phyloP scores from a whole-genome alignment of 257 asterid species.

The Solanum chmielewskii region DNA sequence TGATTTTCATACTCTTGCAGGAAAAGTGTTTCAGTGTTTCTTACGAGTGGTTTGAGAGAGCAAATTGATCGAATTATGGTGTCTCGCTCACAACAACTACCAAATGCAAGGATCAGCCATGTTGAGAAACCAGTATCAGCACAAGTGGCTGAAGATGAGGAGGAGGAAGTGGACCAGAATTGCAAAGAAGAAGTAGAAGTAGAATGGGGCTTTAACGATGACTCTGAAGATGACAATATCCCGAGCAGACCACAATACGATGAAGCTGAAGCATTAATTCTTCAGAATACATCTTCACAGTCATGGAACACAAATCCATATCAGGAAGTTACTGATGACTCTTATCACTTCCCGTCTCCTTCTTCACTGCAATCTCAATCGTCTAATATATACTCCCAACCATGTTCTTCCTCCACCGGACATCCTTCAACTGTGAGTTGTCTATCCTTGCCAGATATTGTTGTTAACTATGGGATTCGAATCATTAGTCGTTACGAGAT shows the following conservation, averaged over 20 bases:
- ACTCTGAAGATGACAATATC: slow-evolving; percentile 29
- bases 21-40: slow-evolving; percentile 64
- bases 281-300: slow-evolving; percentile 13
- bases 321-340: slow-evolving; percentile 27
- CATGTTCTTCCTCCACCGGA: slow-evolving; percentile 15
- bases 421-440: slow-evolving; percentile 49
- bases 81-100: slow-evolving; percentile 35
- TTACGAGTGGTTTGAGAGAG: slow-evolving; percentile 54
- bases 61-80: slow-evolving; percentile 51
- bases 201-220: slow-evolving; percentile 5
- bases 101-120: background rate
- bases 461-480: background rate
- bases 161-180: background rate
- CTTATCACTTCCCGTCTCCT: slow-evolving; percentile 29
- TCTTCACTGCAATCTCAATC: slow-evolving; percentile 32
- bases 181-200: background rate
- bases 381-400: slow-evolving; percentile 20
- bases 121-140: background rate
- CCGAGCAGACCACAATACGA: slow-evolving; percentile 19
- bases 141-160: background rate
- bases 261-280: slow-evolving; percentile 20
- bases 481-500: background rate
- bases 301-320: slow-evolving; percentile 33
- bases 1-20: slow-evolving; percentile 25
- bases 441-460: background rate